Conservation (phyloP, 495 filamentous ascomycete species). For the Daldinia loculata region DNA sequence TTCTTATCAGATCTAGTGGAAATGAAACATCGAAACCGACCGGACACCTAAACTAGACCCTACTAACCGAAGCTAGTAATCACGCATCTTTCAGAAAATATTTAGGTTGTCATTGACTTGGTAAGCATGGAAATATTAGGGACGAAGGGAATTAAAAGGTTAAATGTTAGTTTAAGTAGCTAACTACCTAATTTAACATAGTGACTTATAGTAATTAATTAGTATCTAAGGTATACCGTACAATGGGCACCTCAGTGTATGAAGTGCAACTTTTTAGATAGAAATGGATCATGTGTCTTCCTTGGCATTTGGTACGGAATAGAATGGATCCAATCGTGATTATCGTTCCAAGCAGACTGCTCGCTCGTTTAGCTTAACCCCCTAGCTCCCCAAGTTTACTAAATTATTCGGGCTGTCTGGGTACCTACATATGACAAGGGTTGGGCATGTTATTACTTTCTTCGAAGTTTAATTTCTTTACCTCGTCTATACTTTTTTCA, state of each 20-base stretch:
- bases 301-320: constrained; percentile 17
- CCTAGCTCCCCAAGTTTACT: background rate
- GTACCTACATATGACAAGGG: constrained; percentile 28
- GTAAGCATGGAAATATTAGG: background rate
- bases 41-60: background rate
- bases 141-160: background rate
- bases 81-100: background rate
- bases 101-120: background rate
- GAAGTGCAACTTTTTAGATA: background rate
- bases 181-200: background rate
- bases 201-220: background rate
- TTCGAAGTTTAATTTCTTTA: constrained; percentile 19
- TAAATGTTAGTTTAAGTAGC: too few species aligned
- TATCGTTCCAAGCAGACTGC: background rate
- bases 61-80: constrained; percentile 2
- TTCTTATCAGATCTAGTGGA: constrained; percentile 38
- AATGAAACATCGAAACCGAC: constrained; percentile 17
- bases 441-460: background rate
- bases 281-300: constrained; percentile 15
- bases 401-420: background rate
- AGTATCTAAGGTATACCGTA: too few species aligned
- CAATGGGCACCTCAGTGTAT: background rate
- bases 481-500: constrained; percentile 17
- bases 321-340: constrained; percentile 22
- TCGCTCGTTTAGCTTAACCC: constrained; percentile 5